These are phyloP conservation scores for Primulina eburnea DNA, from an alignment of 257 asterid species.

Conservation along the genomic window DNA sequence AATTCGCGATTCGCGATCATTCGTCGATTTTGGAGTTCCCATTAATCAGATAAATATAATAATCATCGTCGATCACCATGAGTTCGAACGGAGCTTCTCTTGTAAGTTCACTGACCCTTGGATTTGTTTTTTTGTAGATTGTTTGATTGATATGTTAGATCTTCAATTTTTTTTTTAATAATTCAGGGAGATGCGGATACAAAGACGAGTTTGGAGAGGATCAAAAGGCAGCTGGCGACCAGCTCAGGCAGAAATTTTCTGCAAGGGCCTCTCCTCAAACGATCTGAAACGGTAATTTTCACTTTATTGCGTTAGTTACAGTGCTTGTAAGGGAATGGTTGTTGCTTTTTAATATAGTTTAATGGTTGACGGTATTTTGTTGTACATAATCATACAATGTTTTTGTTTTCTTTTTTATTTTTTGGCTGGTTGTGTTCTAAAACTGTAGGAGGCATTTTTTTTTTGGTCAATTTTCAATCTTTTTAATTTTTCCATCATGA, in stretches of 20 bases:
- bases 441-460: too few species aligned
- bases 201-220: conserved; percentile 92
- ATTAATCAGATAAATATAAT: conserved; percentile 3
- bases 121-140: conserved; percentile 14
- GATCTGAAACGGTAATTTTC: conserved; percentile 87
- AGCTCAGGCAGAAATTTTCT: conserved; percentile 89
- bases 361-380: neutral
- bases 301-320: neutral
- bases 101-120: conserved; percentile 31
- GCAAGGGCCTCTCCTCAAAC: conserved; percentile 94
- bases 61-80: conserved; percentile 32
- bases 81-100: conserved; percentile 58
- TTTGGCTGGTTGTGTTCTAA: neutral
- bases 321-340: neutral
- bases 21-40: neutral
- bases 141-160: conserved; percentile 17
- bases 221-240: conserved; percentile 93
- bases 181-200: conserved; percentile 76
- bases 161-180: conserved; percentile 11
- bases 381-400: neutral
- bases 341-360: conserved; percentile 4
- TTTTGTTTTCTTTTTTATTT: neutral
- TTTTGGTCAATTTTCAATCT: too few species aligned
- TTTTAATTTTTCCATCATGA: too few species aligned
- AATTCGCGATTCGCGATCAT: conserved; percentile 26